phyloP scores from a whole-genome alignment of 768 basidiomycete genomes.

The Hericium rajendrae region DNA sequence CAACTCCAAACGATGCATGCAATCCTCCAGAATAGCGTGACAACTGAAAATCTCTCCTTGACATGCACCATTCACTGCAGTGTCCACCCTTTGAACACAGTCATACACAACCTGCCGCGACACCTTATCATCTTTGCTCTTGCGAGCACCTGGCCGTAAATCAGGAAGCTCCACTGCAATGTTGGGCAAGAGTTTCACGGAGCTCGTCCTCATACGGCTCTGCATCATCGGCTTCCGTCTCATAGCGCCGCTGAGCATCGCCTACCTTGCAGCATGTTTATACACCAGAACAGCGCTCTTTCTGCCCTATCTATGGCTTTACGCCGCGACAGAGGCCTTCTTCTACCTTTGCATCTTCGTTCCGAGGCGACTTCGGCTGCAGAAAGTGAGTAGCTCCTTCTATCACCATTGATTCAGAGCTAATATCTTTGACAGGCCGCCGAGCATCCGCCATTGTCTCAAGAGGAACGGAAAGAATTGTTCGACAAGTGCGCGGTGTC shows the following conservation, averaged over 20 bases:
- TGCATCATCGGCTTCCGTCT: conserved; percentile 37
- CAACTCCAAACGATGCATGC: no score
- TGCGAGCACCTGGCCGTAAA: no score
- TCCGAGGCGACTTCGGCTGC: conserved; percentile 35
- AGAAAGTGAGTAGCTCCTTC: conserved; percentile 30
- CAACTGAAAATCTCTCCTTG: no score
- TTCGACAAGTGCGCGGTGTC: conserved; percentile 35
- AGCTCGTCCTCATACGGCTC: conserved; percentile 44
- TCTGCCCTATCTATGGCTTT: conserved; percentile 22
- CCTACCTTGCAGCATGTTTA: conserved; percentile 22
- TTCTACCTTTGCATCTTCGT: conserved; percentile 45
- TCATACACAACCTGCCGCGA: no score
- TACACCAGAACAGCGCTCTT: conserved; percentile 20
- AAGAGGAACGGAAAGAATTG: conserved; percentile 34
- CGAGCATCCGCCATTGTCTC: conserved; percentile 28
- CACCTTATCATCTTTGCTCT: no score
- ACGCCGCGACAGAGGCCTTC: conserved; percentile 32
- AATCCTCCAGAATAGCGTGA: no score
- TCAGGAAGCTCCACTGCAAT: conserved; percentile 8
- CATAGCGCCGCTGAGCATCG: conserved; percentile 39
- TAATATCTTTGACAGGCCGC: conserved; percentile 18
- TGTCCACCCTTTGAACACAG: no score
- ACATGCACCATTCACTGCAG: no score
- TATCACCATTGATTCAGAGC: conserved; percentile 17
- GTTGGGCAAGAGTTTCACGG: conserved; percentile 27